A percentile compares a stretch with the other conserved stretches of the same genome.
phyloP scores from a whole-genome alignment of 2,329 filamentous ascomycete species.

The Atkinsonella hypoxylon region DNA sequence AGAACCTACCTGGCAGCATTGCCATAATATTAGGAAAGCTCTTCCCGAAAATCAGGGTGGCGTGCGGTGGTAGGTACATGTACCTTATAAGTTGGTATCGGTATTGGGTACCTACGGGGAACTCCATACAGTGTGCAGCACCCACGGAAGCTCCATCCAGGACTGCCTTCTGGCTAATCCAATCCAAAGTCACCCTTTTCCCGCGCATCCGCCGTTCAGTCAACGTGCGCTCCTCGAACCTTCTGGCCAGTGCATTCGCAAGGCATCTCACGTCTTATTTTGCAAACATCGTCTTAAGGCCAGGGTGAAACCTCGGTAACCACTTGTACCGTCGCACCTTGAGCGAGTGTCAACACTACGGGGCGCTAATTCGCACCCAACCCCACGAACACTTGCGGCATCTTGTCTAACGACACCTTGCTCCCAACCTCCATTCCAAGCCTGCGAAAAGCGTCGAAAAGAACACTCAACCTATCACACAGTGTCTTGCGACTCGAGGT shows the following conservation, averaged over 20 bases:
- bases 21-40: too few species aligned
- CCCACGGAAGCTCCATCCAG: too few species aligned
- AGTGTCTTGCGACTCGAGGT: background rate
- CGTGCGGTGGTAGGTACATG: too few species aligned
- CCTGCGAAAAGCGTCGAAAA: background rate
- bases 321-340: background rate
- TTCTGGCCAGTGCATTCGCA: background rate
- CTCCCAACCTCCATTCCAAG: background rate
- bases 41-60: too few species aligned
- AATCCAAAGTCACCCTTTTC: too few species aligned
- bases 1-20: too few species aligned
- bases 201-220: background rate
- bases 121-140: too few species aligned
- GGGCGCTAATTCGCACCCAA: background rate
- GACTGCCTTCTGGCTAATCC: too few species aligned
- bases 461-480: background rate
- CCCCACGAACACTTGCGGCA: slow-evolving; percentile 1
- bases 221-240: background rate
- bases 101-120: too few species aligned
- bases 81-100: too few species aligned
- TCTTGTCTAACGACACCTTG: background rate
- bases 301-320: background rate
- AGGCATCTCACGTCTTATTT: background rate
- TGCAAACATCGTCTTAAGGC: background rate
- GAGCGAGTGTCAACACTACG: background rate